Evolutionary conservation across 108 stramenopile genomes (phyloP).

Genomic region (Poteriospumella lacustris): DNA sequence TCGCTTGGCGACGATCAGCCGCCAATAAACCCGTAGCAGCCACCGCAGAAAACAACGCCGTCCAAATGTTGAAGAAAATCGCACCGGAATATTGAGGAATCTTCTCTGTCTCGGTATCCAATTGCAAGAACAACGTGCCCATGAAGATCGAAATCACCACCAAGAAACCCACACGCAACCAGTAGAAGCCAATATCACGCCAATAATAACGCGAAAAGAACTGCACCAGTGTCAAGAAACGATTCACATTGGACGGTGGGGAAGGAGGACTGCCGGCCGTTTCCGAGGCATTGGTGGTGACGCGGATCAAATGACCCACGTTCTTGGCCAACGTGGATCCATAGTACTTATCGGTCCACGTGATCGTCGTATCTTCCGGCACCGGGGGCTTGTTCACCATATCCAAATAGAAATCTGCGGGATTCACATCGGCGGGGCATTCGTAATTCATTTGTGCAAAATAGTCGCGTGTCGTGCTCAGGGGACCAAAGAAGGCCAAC

Average conservation of each 20-base stretch:
- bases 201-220: conserved; percentile 25
- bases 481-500: conserved; percentile 38
- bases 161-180: conserved; percentile 31
- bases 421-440: conserved; percentile 30
- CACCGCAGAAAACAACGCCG: conserved; percentile 36
- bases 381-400: not conserved
- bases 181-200: conserved; percentile 29
- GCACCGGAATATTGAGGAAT: conserved; percentile 33
- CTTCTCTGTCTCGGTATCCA: conserved; percentile 25
- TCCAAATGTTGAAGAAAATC: conserved; percentile 37
- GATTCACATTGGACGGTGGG: not conserved
- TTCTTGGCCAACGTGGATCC: not conserved
- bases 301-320: not conserved
- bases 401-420: conserved; percentile 33
- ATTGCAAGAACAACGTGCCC: conserved; percentile 39
- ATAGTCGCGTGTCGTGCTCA: conserved; percentile 1
- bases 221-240: not conserved
- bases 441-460: conserved; percentile 24
- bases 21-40: conserved; percentile 36
- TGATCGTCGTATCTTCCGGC: not conserved
- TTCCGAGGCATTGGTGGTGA: not conserved
- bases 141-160: conserved; percentile 30
- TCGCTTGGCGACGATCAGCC: conserved; percentile 28
- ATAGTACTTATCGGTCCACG: not conserved
- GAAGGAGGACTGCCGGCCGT: not conserved